Evolutionary conservation across 805 yeast species (phyloP).

Genomic region (Limtongia smithiae): DNA sequence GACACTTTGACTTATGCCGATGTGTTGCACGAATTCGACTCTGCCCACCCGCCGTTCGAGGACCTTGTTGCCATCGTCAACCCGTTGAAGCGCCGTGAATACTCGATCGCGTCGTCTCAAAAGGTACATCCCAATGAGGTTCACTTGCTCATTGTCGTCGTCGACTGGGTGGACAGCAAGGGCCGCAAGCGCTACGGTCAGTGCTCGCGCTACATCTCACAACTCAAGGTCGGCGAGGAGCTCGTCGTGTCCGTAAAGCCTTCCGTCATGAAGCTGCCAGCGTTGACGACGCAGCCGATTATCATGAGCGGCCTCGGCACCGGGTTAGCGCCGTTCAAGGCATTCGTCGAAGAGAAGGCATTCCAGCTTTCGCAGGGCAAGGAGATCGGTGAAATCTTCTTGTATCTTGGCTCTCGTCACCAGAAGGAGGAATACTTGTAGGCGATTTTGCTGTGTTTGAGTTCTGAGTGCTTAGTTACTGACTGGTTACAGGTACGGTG

Average conservation of each 20-base stretch:
- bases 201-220: constrained; percentile 85
- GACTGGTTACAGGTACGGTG: constrained; percentile 57
- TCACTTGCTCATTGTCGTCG: constrained; percentile 88
- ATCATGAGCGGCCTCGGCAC: constrained; percentile 98
- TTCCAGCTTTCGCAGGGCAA: constrained; percentile 89
- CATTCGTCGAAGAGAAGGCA: constrained; percentile 89
- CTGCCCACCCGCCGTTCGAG: constrained; percentile 72
- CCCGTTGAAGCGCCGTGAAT: constrained; percentile 93
- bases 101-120: constrained; percentile 96
- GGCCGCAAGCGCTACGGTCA: constrained; percentile 90
- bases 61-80: constrained; percentile 72
- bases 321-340: constrained; percentile 97
- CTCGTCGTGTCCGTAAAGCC: constrained; percentile 93
- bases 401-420: constrained; percentile 92
- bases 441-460: neutral
- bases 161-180: constrained; percentile 85
- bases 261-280: constrained; percentile 94
- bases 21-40: constrained; percentile 69
- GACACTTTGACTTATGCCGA: constrained; percentile 80
- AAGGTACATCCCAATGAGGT: constrained; percentile 86
- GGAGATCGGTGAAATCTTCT: constrained; percentile 82
- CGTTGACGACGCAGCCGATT: constrained; percentile 79
- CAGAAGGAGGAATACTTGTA: constrained; percentile 83
- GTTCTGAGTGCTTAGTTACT: neutral
- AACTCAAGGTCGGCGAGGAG: constrained; percentile 73